Conservation (phyloP, 306 rosid genomes). For the Calophaca sinica region DNA sequence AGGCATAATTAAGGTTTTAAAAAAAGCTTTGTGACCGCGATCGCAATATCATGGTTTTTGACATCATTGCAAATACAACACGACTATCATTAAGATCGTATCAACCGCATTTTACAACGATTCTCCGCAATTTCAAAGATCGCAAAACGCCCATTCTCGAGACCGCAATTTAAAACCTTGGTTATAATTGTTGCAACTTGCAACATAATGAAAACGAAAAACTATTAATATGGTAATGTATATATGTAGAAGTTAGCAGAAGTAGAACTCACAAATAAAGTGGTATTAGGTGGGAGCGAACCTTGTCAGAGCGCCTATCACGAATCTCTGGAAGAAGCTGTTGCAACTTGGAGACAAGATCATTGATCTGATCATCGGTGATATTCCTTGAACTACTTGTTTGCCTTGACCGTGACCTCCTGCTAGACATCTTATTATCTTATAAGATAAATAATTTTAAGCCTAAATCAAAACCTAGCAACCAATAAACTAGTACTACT, state of each 20-base stretch:
- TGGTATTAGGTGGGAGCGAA: constrained; percentile 1
- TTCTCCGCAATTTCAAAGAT: too few species aligned
- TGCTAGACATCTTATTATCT: constrained; percentile 45
- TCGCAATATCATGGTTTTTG: too few species aligned
- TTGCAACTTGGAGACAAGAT: constrained; percentile 91
- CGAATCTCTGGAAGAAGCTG: constrained; percentile 98
- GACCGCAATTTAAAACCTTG: too few species aligned
- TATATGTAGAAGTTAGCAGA: too few species aligned
- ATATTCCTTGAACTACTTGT: constrained; percentile 74
- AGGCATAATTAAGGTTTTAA: too few species aligned
- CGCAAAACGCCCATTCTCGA: too few species aligned
- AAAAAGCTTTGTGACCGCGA: too few species aligned
- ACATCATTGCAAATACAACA: too few species aligned
- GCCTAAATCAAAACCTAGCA: not conserved
- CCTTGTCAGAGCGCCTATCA: constrained; percentile 82
- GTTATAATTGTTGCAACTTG: not conserved
- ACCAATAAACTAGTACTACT: not conserved
- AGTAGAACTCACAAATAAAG: too few species aligned
- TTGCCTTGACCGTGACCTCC: constrained; percentile 75
- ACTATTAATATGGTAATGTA: not conserved
- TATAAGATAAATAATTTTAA: not conserved
- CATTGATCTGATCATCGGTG: constrained; percentile 94
- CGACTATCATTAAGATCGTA: too few species aligned
- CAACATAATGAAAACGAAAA: not conserved
- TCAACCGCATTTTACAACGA: too few species aligned